Evolutionary conservation across 2,329 filamentous ascomycete species (phyloP).

Genomic region (Pyricularia pennisetigena): DNA sequence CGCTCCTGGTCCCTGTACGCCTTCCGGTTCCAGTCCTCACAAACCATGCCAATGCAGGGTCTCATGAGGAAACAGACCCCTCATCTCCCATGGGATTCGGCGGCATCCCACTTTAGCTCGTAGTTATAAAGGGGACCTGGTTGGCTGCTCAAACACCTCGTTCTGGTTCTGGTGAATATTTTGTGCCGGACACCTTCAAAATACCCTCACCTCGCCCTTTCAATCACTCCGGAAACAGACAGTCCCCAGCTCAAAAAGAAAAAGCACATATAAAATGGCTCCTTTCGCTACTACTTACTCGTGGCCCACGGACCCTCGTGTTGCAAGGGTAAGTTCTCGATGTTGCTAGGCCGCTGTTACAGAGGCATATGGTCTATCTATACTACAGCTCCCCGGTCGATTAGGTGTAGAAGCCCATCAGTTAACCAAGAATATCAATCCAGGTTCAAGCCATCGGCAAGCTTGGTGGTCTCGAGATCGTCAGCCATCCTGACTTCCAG

Average conservation of each 20-base stretch:
- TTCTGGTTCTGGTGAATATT: background rate
- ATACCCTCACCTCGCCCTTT: background rate
- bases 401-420: background rate
- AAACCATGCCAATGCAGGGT: background rate
- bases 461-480: conserved; percentile 28
- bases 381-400: background rate
- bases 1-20: background rate
- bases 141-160: background rate
- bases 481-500: conserved; percentile 22
- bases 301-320: conserved; percentile 26
- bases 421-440: background rate
- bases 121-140: background rate
- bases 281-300: conserved; percentile 28
- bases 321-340: conserved; percentile 20
- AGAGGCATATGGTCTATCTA: too few species aligned
- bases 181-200: background rate
- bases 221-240: background rate
- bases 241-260: too few species aligned
- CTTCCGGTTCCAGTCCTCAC: background rate
- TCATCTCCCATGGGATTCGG: background rate
- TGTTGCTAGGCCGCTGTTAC: background rate
- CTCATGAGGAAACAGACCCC: background rate
- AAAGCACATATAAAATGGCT: conserved; percentile 20
- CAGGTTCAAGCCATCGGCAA: conserved; percentile 24
- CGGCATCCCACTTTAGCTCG: background rate